Evolutionary conservation across 2,329 filamentous ascomycete species (phyloP).

Genomic region (Cladophialophora yegresii): DNA sequence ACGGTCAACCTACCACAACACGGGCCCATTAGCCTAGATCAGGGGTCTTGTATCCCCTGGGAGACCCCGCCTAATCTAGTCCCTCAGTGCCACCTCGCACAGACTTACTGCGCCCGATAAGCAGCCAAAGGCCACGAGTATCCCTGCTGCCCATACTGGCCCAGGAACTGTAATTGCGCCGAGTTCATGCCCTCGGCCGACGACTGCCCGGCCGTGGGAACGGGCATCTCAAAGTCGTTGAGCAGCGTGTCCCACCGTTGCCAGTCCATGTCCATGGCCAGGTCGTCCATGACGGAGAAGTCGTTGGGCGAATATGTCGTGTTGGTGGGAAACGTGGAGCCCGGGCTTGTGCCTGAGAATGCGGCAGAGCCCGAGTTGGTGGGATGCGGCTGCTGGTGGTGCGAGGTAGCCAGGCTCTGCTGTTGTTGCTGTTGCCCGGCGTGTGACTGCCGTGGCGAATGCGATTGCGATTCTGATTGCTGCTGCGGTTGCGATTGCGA

Average conservation of each 20-base stretch:
- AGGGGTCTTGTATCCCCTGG: too few relatives aligned
- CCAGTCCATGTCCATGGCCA: conserved; percentile 35
- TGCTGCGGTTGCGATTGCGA: not conserved
- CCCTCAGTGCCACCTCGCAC: not conserved
- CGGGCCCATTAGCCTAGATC: too few relatives aligned
- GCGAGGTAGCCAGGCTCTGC: not conserved
- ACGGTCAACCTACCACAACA: too few relatives aligned
- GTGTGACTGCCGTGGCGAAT: not conserved
- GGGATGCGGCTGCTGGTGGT: not conserved
- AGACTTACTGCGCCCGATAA: not conserved
- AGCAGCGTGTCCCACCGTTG: conserved; percentile 29
- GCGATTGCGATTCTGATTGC: not conserved
- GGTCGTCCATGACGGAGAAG: conserved; percentile 14
- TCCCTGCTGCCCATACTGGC: conserved; percentile 13
- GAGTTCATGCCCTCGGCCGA: conserved; percentile 1
- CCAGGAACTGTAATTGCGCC: conserved; percentile 5
- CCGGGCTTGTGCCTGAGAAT: not conserved
- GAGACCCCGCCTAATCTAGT: too few relatives aligned
- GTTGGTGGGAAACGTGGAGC: not conserved
- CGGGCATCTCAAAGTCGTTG: conserved; percentile 21
- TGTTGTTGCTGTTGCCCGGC: not conserved
- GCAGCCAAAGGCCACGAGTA: conserved; percentile 10
- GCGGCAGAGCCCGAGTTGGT: not conserved
- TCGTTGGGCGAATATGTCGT: conserved; percentile 12
- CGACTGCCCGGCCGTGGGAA: not conserved